phyloP scores from a whole-genome alignment of 1,284 basidiomycete species.

The Trametes polyzona region DNA sequence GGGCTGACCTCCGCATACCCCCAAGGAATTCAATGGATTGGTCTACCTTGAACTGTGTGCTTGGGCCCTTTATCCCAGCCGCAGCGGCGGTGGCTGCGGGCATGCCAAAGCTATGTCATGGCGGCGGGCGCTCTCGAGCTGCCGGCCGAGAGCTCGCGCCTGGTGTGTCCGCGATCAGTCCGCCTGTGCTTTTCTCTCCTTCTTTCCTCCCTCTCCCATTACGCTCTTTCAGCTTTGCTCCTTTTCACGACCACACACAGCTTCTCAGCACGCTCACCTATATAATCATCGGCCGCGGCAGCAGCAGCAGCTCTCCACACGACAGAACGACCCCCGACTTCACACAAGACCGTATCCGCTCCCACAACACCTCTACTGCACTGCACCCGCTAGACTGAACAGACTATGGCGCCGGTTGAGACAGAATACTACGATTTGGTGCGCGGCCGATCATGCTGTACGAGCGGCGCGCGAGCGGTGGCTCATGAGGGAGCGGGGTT shows the following conservation, averaged over 20 bases:
- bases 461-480: background rate
- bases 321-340: background rate
- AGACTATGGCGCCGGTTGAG: constrained; percentile 49
- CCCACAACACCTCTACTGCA: background rate
- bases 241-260: background rate
- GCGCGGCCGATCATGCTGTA: constrained; percentile 13
- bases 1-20: background rate
- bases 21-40: background rate
- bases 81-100: background rate
- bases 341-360: too few species aligned
- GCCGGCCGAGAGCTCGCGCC: constrained; percentile 4
- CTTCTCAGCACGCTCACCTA: too few species aligned
- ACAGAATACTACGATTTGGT: constrained; percentile 56
- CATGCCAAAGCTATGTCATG: constrained; percentile 14
- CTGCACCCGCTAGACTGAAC: background rate
- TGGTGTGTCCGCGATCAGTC: constrained; percentile 5
- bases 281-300: too few species aligned
- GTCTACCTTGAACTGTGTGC: background rate
- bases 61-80: background rate
- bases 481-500: constrained; percentile 3
- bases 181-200: constrained; percentile 2
- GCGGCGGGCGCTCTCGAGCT: constrained; percentile 16
- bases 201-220: background rate
- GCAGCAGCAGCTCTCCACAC: too few species aligned
- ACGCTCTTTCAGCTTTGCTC: background rate